These are phyloP conservation scores for Cytospora paraplurivora DNA, from an alignment of 2,329 filamentous ascomycete genomes.

Conservation along the genomic window DNA sequence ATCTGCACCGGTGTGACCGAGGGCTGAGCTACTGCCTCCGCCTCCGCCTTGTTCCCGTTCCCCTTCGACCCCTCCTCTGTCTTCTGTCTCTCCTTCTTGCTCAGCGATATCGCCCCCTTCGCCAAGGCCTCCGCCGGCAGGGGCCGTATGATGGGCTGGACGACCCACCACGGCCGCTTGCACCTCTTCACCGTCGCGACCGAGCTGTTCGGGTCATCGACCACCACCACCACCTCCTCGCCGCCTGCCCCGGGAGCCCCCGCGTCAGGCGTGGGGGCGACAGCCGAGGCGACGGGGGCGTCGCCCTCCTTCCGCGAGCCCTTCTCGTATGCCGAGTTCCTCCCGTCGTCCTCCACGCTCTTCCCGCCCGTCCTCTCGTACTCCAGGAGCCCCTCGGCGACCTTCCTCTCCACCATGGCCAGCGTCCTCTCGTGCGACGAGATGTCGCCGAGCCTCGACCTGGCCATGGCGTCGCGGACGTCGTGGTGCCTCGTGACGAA, in stretches of 20 bases:
- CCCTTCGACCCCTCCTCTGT: conserved; percentile 40
- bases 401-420: conserved; percentile 70
- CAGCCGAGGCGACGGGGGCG: background rate
- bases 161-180: conserved; percentile 85
- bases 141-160: conserved; percentile 83
- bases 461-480: conserved; percentile 81
- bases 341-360: conserved; percentile 44
- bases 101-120: conserved; percentile 74
- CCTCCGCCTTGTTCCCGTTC: conserved; percentile 26
- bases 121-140: conserved; percentile 84
- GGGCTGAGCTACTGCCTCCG: background rate
- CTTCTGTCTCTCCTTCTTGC: conserved; percentile 66
- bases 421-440: conserved; percentile 76
- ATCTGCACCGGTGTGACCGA: background rate
- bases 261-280: background rate
- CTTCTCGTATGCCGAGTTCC: conserved; percentile 35
- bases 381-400: conserved; percentile 71
- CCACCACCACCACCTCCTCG: conserved; percentile 41
- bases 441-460: conserved; percentile 70
- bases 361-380: conserved; percentile 58
- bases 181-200: conserved; percentile 70
- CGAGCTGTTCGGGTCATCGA: conserved; percentile 58
- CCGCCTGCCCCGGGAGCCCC: too few relatives aligned
- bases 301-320: conserved; percentile 16
- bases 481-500: conserved; percentile 79